Evolutionary conservation across 345 rosid genomes (phyloP), one percentile per base, ranked within the genome.

Genomic region (Turnera subulata): DNA sequence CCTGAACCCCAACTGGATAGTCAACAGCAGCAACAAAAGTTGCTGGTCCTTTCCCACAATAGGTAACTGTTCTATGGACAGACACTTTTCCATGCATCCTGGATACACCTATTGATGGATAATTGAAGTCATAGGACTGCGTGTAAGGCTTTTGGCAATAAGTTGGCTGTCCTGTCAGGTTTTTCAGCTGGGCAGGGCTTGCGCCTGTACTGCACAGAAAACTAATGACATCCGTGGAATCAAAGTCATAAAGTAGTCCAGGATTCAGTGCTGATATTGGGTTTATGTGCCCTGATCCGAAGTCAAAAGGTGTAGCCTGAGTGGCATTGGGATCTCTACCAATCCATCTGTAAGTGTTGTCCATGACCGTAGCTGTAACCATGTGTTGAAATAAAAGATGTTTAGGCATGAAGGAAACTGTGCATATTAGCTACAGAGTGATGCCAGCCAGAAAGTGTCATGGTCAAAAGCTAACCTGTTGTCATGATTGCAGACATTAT

Each of bases 221-320:
- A 37, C 50, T 59, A 43, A 76, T 65, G 19, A 74, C 33, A 22
- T 80, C 73, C 7, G 33, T n/a, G 29, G 73, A 32, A 46, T 67
- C 65, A 19, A 67, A 70, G 46, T 80, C 77, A 17, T 80, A 80
- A 42, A 74, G 11, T 8, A 80, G 66, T 53, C 83, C 85, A 2
- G 78, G 73, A 50, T 80, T 65, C 40, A 80, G 53, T 7, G 77
- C 79, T 2, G 74, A 76, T 8, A 18, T 25, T 10, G 73, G 82
- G 59, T 83, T 80, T 65, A 74, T 53, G 38, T 80, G 84, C 56
- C 89, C 73, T 0, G 89, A 80, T 67, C 89, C 84, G 3, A 76
- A 72, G 78, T 80, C 80, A 46, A 83, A 78, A 58, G 85, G 82
- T 7, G 74, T 74, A n/a, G 74, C 52, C 57, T 60, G 38, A 4